Conservation (phyloP, 1,139 yeast genomes). For the Yamadazyma diospyri region DNA sequence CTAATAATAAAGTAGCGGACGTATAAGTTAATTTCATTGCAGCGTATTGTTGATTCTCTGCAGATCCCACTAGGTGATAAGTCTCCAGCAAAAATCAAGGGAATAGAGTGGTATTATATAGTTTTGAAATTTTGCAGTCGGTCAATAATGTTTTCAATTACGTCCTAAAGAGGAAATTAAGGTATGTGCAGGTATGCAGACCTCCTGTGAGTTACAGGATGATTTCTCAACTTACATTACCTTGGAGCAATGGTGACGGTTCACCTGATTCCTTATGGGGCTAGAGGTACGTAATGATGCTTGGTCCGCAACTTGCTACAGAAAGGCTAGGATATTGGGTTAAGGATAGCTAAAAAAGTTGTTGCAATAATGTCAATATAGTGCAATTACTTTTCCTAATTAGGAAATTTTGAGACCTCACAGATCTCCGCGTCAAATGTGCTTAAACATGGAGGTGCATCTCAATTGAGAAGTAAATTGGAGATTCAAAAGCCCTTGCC, state of each 20-base stretch:
- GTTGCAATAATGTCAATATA: slow-evolving; percentile 2
- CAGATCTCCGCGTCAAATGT: slow-evolving; percentile 1
- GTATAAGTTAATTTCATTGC: slow-evolving; percentile 11
- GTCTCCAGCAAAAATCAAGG: no score
- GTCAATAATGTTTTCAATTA: slow-evolving; percentile 3
- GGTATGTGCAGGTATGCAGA: slow-evolving; percentile 1
- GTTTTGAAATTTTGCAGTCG: slow-evolving; percentile 5
- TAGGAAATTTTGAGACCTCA: slow-evolving; percentile 9
- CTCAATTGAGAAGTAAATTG: no score
- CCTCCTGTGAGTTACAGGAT: no score
- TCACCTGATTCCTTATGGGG: neutral
- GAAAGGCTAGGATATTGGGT: no score
- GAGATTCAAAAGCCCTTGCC: no score
- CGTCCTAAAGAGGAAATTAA: slow-evolving; percentile 5
- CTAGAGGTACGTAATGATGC: neutral
- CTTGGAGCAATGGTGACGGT: neutral
- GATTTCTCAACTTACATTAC: neutral
- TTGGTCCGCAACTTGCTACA: neutral
- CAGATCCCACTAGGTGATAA: no score
- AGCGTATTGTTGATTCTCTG: neutral
- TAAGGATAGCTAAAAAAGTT: neutral
- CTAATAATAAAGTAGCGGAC: slow-evolving; percentile 28
- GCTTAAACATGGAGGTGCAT: neutral
- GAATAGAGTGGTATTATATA: no score
- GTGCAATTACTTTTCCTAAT: slow-evolving; percentile 11